Base-by-base conservation (phyloP, 73 alveolate species). In the Paramecium octaurelia region DNA sequence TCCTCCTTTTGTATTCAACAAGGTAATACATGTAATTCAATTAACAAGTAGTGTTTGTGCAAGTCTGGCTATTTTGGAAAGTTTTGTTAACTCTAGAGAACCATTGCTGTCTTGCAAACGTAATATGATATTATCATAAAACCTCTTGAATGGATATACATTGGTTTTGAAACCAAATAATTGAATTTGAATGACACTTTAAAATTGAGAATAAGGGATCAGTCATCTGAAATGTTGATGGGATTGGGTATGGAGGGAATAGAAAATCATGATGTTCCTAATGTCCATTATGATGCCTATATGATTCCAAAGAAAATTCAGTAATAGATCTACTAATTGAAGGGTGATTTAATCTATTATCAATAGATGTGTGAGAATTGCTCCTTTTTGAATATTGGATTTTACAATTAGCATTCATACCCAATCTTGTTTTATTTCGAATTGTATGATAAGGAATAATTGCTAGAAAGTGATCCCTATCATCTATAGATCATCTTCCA, bases 241-340 rank as follows among this genome's bases (percentile, higher is more conserved):
- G 91, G 91, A 24, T 80, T 80, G 24, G 91, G 76, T 20, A 46
- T 80, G 75, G 34, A 80, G n/a, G 91, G 91, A 24, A 27, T 80
- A 20, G 21, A 80, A 18, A 48, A 80, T 42, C 91, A 80, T 80
- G 71, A 80, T 20, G 48, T 80, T 11, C 91, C 91, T 9, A 80
- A 80, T 48, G 14, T 80, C 4, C 57, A 44, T 24, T 80, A 80
- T 80, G 91, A 80, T 80, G 70, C 91, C 1, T 80, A 80, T 80
- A 42, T 31, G 16, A 44, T 80, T 12, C 91, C 91, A 38, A 44
- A 46, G 27, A 80, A 42, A 23, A 20, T 44, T 10, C 10, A 20
- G n/a, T 10, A 20, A 44, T 18, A 80, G 57, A 80, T 80, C 0
- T 80, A 42, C 27, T 8, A 80, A 31, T 31, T 80, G 6, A 31